A percentile compares a stretch with the other conserved stretches of the same genome.
These are phyloP conservation scores for Orobanche coerulescens DNA, from an alignment of 257 asterid genomes.

Conservation along the genomic window DNA sequence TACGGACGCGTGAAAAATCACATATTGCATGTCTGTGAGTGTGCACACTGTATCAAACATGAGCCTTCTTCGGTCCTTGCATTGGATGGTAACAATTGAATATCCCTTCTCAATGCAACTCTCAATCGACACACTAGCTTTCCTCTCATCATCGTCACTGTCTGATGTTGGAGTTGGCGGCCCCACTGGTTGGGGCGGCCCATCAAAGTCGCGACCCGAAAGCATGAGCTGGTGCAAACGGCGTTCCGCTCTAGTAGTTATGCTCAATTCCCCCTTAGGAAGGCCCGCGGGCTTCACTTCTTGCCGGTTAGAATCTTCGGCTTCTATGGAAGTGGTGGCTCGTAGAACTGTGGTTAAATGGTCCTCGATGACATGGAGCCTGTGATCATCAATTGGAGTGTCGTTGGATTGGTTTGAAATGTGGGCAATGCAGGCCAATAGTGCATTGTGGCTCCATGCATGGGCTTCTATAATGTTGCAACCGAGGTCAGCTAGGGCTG, in stretches of 20 bases:
- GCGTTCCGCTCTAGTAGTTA: conserved; percentile 51
- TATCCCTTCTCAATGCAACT: conserved; percentile 68
- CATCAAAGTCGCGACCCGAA: conserved; percentile 47
- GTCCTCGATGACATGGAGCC: conserved; percentile 55
- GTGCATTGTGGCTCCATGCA: conserved; percentile 74
- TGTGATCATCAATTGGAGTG: conserved; percentile 44
- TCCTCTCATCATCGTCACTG: conserved; percentile 29
- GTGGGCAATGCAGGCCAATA: conserved; percentile 60
- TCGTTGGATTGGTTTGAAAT: conserved; percentile 39
- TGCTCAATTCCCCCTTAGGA: conserved; percentile 36
- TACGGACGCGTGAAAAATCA: conserved; percentile 67
- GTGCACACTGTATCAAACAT: conserved; percentile 87
- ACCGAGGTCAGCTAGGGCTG: conserved; percentile 64
- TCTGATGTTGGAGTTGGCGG: conserved; percentile 13
- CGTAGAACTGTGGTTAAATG: conserved; percentile 61
- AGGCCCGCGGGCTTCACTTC: conserved; percentile 50
- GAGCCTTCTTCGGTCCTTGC: conserved; percentile 65
- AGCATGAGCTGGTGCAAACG: conserved; percentile 74
- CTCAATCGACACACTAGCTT: conserved; percentile 36
- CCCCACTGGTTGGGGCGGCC: conserved; percentile 12
- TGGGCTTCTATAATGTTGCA: conserved; percentile 67
- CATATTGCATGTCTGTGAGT: conserved; percentile 63
- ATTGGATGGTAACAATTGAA: conserved; percentile 46
- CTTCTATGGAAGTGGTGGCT: conserved; percentile 36
- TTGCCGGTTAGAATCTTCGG: conserved; percentile 23